phyloP scores from a whole-genome alignment of 257 asterid genomes.

The Fraxinus cuspidata region DNA sequence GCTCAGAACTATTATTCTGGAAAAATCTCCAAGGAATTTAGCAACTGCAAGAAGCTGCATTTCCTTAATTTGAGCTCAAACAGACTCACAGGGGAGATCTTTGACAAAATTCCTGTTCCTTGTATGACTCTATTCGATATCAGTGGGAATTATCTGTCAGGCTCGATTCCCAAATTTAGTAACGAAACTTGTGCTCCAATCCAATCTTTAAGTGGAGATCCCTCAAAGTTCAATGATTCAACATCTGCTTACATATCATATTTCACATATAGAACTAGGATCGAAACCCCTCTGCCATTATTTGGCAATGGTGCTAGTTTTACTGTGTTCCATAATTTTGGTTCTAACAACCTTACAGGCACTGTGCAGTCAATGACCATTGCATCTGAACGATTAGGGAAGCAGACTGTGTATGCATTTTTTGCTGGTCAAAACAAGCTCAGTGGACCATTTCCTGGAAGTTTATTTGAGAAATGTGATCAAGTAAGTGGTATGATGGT shows the following conservation, averaged over 20 bases:
- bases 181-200: constrained; percentile 45
- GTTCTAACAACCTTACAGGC: constrained; percentile 68
- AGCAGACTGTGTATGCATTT: constrained; percentile 63
- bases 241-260: constrained; percentile 55
- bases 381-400: constrained; percentile 54
- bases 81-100: constrained; percentile 63
- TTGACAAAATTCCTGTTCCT: constrained; percentile 66
- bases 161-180: constrained; percentile 68
- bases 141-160: constrained; percentile 68
- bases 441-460: constrained; percentile 61
- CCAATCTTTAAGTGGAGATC: constrained; percentile 21
- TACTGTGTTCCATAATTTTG: constrained; percentile 66
- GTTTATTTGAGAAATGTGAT: constrained; percentile 63
- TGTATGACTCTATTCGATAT: constrained; percentile 83
- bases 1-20: constrained; percentile 72
- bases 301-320: constrained; percentile 41
- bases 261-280: constrained; percentile 45
- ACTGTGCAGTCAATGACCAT: constrained; percentile 56
- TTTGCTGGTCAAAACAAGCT: constrained; percentile 76
- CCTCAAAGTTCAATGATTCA: constrained; percentile 41
- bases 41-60: constrained; percentile 70
- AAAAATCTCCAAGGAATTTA: constrained; percentile 41
- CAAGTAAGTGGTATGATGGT: constrained; percentile 56
- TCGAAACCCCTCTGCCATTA: constrained; percentile 42
- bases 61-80: constrained; percentile 86